These are phyloP conservation scores for Eutrema yunnanense DNA, from an alignment of 345 rosid species.

Conservation along the genomic window DNA sequence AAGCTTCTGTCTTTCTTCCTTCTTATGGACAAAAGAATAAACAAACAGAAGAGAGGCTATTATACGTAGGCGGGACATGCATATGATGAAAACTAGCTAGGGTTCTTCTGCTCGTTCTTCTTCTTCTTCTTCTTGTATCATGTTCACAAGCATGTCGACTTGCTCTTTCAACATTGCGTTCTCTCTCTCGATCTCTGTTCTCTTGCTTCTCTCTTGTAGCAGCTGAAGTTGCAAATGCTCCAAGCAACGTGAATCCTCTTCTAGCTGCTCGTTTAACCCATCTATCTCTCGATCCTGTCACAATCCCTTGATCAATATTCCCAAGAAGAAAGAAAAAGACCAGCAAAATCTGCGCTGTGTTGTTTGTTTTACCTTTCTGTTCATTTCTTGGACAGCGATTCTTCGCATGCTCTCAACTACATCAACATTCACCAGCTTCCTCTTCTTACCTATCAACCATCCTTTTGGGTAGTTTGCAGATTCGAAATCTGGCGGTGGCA, in stretches of 20 bases:
- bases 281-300: constrained; percentile 81
- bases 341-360: background rate
- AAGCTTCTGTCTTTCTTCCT: constrained; percentile 18
- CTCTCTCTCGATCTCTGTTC: constrained; percentile 75
- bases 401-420: constrained; percentile 97
- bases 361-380: constrained; percentile 64
- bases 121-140: constrained; percentile 71
- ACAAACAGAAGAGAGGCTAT: constrained; percentile 22
- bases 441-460: constrained; percentile 90
- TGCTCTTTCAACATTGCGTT: constrained; percentile 77
- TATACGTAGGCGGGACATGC: background rate
- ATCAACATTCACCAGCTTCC: constrained; percentile 88
- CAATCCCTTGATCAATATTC: background rate
- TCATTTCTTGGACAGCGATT: constrained; percentile 93
- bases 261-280: constrained; percentile 89
- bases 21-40: constrained; percentile 34
- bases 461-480: constrained; percentile 77
- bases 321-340: background rate
- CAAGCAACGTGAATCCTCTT: constrained; percentile 72
- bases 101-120: constrained; percentile 52
- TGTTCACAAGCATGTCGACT: constrained; percentile 68
- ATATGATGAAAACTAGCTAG: constrained; percentile 11
- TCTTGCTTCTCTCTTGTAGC: constrained; percentile 67
- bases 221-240: constrained; percentile 88
- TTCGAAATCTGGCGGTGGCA: constrained; percentile 95